These are phyloP conservation scores for Kodamaea derodonti DNA, from an alignment of 1,139 yeast genomes.

Conservation along the genomic window DNA sequence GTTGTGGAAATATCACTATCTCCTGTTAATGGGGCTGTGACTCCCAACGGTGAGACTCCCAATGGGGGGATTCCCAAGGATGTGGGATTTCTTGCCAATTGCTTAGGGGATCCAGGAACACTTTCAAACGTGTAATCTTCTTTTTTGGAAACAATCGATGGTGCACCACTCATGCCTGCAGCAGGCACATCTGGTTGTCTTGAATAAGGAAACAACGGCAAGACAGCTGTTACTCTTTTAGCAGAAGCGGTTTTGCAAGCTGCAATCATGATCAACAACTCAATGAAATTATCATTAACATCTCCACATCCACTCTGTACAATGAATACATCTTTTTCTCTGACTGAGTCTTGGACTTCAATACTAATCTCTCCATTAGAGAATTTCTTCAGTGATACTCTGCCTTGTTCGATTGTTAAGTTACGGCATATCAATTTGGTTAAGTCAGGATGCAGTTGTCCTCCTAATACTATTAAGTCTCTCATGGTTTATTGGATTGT, in stretches of 20 bases:
- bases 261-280: slow-evolving; percentile 79
- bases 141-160: slow-evolving; percentile 39
- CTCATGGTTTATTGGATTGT: slow-evolving; percentile 42
- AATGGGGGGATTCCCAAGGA: background rate
- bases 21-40: background rate
- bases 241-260: slow-evolving; percentile 98
- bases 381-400: slow-evolving; percentile 56
- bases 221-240: slow-evolving; percentile 85
- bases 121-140: slow-evolving; percentile 55
- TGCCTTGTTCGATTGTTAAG: slow-evolving; percentile 59
- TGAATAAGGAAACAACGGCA: slow-evolving; percentile 93
- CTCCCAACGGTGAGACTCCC: background rate
- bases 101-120: slow-evolving; percentile 59
- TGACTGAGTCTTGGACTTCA: slow-evolving; percentile 74
- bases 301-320: slow-evolving; percentile 80
- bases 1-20: slow-evolving; percentile 13
- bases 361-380: slow-evolving; percentile 89
- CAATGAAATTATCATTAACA: slow-evolving; percentile 88
- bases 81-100: slow-evolving; percentile 20
- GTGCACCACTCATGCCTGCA: slow-evolving; percentile 55
- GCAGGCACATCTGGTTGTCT: slow-evolving; percentile 96
- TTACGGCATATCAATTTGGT: slow-evolving; percentile 60
- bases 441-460: slow-evolving; percentile 67
- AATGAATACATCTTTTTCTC: slow-evolving; percentile 92
- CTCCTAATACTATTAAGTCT: slow-evolving; percentile 73